Percentiles rank a stretch among this genome's conserved stretches.
phyloP scores from a whole-genome alignment of 75 land plant genomes.

The Larix kaempferi region DNA sequence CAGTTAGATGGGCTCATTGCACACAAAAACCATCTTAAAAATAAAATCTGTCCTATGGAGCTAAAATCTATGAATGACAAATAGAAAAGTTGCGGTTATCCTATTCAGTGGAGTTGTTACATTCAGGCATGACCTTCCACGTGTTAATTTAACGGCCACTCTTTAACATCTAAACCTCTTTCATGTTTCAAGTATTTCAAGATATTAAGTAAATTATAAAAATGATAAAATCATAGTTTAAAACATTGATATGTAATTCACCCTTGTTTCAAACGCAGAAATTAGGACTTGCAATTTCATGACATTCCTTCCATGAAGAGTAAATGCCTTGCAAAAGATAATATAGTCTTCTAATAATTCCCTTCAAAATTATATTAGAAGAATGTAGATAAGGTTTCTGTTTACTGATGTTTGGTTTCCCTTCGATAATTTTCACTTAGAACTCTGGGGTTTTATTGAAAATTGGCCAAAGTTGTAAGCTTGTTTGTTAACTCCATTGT shows the following conservation, averaged over 20 bases:
- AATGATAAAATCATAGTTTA: too few species aligned
- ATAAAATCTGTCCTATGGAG: background rate
- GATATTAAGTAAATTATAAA: too few species aligned
- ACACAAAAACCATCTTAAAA: background rate
- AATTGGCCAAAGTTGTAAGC: background rate
- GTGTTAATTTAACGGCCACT: too few species aligned
- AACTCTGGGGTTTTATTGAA: background rate
- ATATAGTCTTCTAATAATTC: background rate
- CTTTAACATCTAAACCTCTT: too few species aligned
- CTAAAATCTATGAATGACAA: background rate
- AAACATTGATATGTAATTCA: too few species aligned
- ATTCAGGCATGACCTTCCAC: too few species aligned
- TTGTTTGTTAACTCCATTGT: background rate
- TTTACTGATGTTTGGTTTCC: background rate
- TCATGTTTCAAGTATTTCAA: too few species aligned
- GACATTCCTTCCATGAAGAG: too few species aligned
- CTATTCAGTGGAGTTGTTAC: background rate
- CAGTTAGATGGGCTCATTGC: background rate
- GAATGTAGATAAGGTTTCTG: background rate
- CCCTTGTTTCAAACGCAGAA: too few species aligned
- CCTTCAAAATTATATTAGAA: background rate
- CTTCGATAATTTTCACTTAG: background rate
- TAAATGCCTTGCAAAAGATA: too few species aligned
- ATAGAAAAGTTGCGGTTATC: background rate
- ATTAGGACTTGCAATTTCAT: too few species aligned